Conservation (phyloP, 192 early-diverging fungal species). For the Mortierella alpina region DNA sequence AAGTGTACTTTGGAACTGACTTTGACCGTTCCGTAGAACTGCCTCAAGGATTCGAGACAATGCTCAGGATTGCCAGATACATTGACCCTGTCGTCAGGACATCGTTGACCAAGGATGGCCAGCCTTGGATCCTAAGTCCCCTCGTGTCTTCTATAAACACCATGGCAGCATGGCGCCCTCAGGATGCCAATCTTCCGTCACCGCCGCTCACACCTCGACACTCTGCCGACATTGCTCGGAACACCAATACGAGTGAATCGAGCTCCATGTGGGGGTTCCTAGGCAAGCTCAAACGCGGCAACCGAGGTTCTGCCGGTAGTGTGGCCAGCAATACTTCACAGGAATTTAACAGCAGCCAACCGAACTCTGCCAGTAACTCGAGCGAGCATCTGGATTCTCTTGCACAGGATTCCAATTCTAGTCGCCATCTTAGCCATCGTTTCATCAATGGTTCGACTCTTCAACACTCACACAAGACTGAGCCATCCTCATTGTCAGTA, state of each 20-base stretch:
- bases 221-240: conserved; percentile 16
- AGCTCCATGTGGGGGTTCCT: conserved; percentile 30
- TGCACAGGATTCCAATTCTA: not conserved
- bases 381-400: conserved; percentile 11
- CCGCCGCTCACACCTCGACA: conserved; percentile 25
- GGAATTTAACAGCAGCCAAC: conserved; percentile 14
- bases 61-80: conserved; percentile 44
- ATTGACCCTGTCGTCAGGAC: conserved; percentile 53
- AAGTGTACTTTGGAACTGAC: conserved; percentile 53
- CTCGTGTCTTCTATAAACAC: conserved; percentile 53
- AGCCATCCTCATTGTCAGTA: not conserved
- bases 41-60: conserved; percentile 38
- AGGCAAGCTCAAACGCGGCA: conserved; percentile 23
- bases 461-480: not conserved
- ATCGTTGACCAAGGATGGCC: conserved; percentile 20
- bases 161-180: conserved; percentile 46
- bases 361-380: conserved; percentile 20
- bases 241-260: conserved; percentile 2
- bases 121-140: conserved; percentile 52
- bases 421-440: not conserved
- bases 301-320: conserved; percentile 23
- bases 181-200: conserved; percentile 37
- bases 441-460: too few relatives aligned
- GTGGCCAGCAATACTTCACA: conserved; percentile 11
- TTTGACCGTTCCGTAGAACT: conserved; percentile 41